phyloP scores from a whole-genome alignment of 2,329 filamentous ascomycete species.

The Colletotrichum camelliae region DNA sequence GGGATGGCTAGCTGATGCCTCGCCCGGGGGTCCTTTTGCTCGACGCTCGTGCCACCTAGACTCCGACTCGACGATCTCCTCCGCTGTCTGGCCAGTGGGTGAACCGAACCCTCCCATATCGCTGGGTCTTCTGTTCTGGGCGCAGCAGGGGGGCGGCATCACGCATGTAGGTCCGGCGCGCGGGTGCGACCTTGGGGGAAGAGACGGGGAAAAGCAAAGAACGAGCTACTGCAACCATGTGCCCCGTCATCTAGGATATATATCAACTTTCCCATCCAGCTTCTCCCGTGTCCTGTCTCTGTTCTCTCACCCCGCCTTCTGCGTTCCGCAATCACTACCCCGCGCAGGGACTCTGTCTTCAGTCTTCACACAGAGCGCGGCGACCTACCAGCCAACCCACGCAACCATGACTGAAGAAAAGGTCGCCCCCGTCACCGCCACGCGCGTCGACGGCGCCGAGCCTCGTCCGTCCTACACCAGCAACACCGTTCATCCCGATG shows the following conservation, averaged over 20 bases:
- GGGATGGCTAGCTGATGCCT: not conserved
- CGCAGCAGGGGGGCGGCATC: not conserved
- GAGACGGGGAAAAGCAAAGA: not conserved
- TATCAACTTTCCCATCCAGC: not conserved
- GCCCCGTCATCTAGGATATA: not conserved
- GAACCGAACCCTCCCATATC: not conserved
- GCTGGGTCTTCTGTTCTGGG: not conserved
- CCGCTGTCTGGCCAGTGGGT: not conserved
- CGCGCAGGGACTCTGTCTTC: not conserved
- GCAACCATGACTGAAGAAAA: constrained; percentile 7
- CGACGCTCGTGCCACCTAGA: not conserved
- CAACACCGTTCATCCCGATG: constrained; percentile 7
- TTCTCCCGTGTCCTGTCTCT: not conserved
- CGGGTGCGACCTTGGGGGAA: not conserved
- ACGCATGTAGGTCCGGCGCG: not conserved
- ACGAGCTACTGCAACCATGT: not conserved
- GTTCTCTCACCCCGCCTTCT: not conserved
- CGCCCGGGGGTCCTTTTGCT: not conserved
- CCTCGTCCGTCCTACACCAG: constrained; percentile 3
- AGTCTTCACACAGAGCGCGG: not conserved
- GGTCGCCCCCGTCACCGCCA: not conserved
- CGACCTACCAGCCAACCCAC: not conserved
- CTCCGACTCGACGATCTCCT: not conserved
- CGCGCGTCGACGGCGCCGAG: not conserved
- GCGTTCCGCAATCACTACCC: not conserved